Evolutionary conservation across 495 filamentous ascomycete species (phyloP), one percentile per base, ranked within the genome.

Genomic region (Xylaria bambusicola): DNA sequence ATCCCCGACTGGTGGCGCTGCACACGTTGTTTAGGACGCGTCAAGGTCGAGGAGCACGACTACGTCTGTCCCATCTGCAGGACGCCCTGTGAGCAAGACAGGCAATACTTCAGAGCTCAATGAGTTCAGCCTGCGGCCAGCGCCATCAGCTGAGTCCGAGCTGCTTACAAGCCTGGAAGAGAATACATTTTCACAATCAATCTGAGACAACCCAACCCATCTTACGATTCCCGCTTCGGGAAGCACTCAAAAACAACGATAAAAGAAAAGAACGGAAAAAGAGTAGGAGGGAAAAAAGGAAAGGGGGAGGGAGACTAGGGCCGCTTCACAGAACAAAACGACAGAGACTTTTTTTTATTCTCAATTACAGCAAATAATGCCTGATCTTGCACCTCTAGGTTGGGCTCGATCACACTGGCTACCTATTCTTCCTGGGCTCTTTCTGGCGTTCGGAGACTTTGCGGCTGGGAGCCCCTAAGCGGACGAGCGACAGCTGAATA

Each of bases 1-100:
- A 29, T 54, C 9, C n/a, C n/a, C 15, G 66, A 67, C 6, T 77
- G 79, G 74, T 83, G 78, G 78, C 69, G 80, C 7, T 83, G 80
- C 57, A 65, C 70, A 18, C 69, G 66, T 20, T 82, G 79, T 62
- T 65, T 83, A 20, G 36, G 38, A 23, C 72, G 74, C 20, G 74
- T 81, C 17, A 18, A 57, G 13, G 62, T 73, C 40, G 63, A 53
- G 8, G 60, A 47, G 42, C 33, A 72, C 17, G 75, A 73, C 9
- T 83, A 67, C 61, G 57, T 67, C 2, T 82, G 80, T 59, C 45
- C 65, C 6, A 54, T 57, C 6, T 83, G 80, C 65, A 74, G 71
- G 15, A 68, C 40, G 10, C 41, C 52, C 20, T 81, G 78, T 62
- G 75, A 78, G 58, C 23, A 41, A 1, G 74, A 75, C 24, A 46